phyloP scores from a whole-genome alignment of 768 basidiomycete species.

The Lyophyllum decastes region DNA sequence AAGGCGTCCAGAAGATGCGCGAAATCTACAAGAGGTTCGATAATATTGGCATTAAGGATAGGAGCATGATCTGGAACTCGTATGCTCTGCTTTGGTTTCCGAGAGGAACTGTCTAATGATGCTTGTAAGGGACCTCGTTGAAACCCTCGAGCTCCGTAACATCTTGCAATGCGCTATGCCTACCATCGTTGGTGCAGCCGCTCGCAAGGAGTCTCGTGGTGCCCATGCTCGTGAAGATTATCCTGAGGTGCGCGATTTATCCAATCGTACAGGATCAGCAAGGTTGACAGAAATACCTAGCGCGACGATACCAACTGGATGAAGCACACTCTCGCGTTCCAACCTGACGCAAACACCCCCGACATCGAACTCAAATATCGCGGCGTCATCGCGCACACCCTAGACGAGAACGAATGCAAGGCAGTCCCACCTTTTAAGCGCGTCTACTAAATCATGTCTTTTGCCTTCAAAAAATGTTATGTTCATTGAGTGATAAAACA shows the following conservation, averaged over 20 bases:
- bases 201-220: constrained; percentile 96
- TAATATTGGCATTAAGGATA: constrained; percentile 94
- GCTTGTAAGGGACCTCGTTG: constrained; percentile 79
- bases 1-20: constrained; percentile 87
- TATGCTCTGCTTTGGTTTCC: constrained; percentile 39
- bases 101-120: constrained; percentile 3
- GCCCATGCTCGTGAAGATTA: constrained; percentile 98
- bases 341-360: constrained; percentile 70
- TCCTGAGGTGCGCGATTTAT: constrained; percentile 67
- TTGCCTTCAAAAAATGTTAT: not conserved
- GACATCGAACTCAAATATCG: constrained; percentile 92
- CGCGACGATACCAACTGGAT: constrained; percentile 95
- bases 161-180: constrained; percentile 93
- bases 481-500: not conserved
- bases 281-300: constrained; percentile 30
- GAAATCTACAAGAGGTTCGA: constrained; percentile 87
- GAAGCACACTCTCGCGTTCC: constrained; percentile 96
- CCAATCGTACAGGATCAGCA: not conserved
- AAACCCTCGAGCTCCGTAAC: constrained; percentile 97
- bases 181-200: constrained; percentile 90
- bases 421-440: constrained; percentile 97
- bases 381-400: constrained; percentile 77
- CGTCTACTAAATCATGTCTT: constrained; percentile 61
- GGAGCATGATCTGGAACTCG: constrained; percentile 99
- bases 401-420: constrained; percentile 98